These are phyloP conservation scores for Ambrosia artemisiifolia DNA, from an alignment of 129 eudicot genomes.

Conservation along the genomic window DNA sequence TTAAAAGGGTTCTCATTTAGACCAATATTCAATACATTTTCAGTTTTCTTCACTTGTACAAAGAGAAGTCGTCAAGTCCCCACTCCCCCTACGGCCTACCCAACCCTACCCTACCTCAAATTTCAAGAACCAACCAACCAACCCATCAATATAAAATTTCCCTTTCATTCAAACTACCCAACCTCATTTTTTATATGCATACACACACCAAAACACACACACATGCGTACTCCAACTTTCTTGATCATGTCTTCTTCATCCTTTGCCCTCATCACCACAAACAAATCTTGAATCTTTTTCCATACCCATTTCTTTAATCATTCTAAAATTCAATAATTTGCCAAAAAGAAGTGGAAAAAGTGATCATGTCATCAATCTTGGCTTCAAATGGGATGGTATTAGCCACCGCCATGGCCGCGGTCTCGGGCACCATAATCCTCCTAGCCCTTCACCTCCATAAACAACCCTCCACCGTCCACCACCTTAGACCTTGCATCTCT, in stretches of 20 bases:
- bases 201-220: conserved; percentile 12
- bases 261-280: conserved; percentile 12
- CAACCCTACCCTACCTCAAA: not conserved
- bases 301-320: conserved; percentile 10
- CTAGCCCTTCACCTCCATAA: conserved; percentile 63
- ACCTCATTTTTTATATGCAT: not conserved
- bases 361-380: conserved; percentile 59
- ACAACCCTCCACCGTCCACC: conserved; percentile 28
- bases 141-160: conserved; percentile 35
- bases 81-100: too few species aligned
- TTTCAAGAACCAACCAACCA: conserved; percentile 35
- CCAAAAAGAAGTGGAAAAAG: not conserved
- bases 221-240: conserved; percentile 3
- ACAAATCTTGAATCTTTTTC: not conserved
- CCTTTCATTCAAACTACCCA: conserved; percentile 25
- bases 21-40: conserved; percentile 32
- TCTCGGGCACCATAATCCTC: conserved; percentile 70
- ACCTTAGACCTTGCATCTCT: conserved; percentile 64
- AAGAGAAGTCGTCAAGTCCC: not conserved
- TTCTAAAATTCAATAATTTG: conserved; percentile 15
- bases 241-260: conserved; percentile 19
- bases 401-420: conserved; percentile 86
- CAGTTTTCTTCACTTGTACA: conserved; percentile 18
- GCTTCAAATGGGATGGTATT: conserved; percentile 60
- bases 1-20: conserved; percentile 24